phyloP scores from a whole-genome alignment of 2,329 filamentous ascomycete species.

The Ceratocystis ficicola region DNA sequence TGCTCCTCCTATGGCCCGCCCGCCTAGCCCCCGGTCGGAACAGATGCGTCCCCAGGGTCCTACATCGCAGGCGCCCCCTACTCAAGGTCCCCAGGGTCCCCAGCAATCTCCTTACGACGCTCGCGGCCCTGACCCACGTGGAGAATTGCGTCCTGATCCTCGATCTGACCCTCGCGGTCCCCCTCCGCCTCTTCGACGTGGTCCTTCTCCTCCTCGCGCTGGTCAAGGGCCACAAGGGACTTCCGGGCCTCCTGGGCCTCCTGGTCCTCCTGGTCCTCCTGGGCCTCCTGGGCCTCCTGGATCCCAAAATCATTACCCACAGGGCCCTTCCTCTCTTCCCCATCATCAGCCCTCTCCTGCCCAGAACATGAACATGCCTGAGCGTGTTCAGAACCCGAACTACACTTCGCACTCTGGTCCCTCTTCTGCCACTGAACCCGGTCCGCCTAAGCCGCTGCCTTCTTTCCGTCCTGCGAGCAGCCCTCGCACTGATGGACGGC shows the following conservation, averaged over 20 bases:
- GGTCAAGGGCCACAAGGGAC: slow-evolving; percentile 26
- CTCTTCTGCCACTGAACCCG: slow-evolving; percentile 21
- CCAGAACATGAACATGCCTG: slow-evolving; percentile 30
- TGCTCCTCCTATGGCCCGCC: slow-evolving; percentile 54
- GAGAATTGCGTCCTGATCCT: slow-evolving; percentile 14
- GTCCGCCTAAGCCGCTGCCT: slow-evolving; percentile 32
- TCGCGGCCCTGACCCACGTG: slow-evolving; percentile 23
- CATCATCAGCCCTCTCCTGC: slow-evolving; percentile 29
- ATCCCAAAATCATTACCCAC: slow-evolving; percentile 35
- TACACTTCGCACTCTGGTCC: slow-evolving; percentile 41
- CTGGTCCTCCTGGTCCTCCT: slow-evolving; percentile 20
- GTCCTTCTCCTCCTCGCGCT: slow-evolving; percentile 14
- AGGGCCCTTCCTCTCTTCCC: slow-evolving; percentile 21
- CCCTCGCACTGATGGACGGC: slow-evolving; percentile 71
- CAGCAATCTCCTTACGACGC: slow-evolving; percentile 45
- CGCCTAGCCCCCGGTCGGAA: slow-evolving; percentile 66
- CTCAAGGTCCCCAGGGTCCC: slow-evolving; percentile 34
- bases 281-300: slow-evolving; percentile 41
- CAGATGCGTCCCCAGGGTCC: slow-evolving; percentile 37
- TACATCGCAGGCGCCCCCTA: slow-evolving; percentile 16
- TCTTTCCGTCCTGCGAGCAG: slow-evolving; percentile 62
- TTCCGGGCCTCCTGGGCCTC: too few relatives aligned
- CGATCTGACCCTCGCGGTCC: slow-evolving; percentile 27
- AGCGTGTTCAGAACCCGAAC: slow-evolving; percentile 47
- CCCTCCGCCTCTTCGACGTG: slow-evolving; percentile 38